These are phyloP conservation scores for Biscogniauxia sp. DNA, from an alignment of 2,329 filamentous ascomycete genomes.

Conservation along the genomic window DNA sequence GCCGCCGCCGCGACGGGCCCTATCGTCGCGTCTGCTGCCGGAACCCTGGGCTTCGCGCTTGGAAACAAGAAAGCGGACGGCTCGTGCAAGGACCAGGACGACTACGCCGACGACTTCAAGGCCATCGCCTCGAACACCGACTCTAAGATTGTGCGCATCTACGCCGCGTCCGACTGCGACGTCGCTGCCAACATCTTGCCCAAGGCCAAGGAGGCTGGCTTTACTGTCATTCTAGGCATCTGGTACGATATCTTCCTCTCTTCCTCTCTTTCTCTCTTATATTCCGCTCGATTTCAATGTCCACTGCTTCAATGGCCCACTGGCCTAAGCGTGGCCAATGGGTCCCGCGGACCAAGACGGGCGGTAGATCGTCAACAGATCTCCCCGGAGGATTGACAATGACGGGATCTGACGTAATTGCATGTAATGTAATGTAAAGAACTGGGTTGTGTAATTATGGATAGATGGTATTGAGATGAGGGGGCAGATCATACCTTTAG, in stretches of 20 bases:
- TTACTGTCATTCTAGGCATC: conserved; percentile 68
- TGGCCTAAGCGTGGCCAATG: not conserved
- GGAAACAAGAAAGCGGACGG: conserved; percentile 62
- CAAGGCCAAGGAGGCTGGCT: conserved; percentile 61
- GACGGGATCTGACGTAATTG: not conserved
- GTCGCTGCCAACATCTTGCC: conserved; percentile 61
- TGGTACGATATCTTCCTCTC: conserved; percentile 41
- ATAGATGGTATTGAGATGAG: not conserved
- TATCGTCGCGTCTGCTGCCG: conserved; percentile 39
- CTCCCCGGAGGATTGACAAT: not conserved
- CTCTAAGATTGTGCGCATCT: conserved; percentile 60
- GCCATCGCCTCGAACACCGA: conserved; percentile 51
- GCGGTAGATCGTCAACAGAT: not conserved
- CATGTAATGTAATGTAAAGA: not conserved
- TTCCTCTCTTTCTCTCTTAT: not conserved
- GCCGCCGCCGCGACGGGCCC: conserved; percentile 19
- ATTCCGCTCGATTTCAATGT: conserved; percentile 33
- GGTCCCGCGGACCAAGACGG: no score
- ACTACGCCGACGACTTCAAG: conserved; percentile 66
- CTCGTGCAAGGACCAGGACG: conserved; percentile 57
- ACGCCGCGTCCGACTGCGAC: conserved; percentile 66
- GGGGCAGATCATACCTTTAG: not conserved
- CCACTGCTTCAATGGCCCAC: not conserved
- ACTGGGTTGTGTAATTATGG: conserved; percentile 1
- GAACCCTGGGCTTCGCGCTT: conserved; percentile 60